A percentile compares a stretch with the other conserved stretches of the same genome.
Conservation (phyloP, 257 asterid species). For the Linderniella brevidens region DNA sequence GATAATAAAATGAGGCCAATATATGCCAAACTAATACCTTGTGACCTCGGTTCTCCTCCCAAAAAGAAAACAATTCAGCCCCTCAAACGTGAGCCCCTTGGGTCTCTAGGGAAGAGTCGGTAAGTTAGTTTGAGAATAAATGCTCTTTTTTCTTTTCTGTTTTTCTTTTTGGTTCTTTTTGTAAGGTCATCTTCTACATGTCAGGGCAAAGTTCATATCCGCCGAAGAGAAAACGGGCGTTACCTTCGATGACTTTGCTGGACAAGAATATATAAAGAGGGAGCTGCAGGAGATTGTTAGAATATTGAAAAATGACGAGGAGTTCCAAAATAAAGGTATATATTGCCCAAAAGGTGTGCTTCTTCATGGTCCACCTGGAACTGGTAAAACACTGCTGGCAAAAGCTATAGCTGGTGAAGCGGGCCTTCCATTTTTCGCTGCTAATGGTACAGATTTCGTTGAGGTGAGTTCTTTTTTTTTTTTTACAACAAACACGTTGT, state of each 20-base stretch:
- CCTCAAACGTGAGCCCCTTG: constrained; percentile 47
- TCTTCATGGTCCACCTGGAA: constrained; percentile 98
- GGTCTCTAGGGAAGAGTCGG: constrained; percentile 96
- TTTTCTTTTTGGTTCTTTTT: constrained; percentile 2
- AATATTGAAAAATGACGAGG: constrained; percentile 82
- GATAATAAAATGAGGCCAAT: constrained; percentile 80
- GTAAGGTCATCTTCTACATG: constrained; percentile 11
- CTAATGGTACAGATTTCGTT: constrained; percentile 96
- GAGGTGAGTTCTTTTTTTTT: constrained; percentile 44
- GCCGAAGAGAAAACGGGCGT: constrained; percentile 97
- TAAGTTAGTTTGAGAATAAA: constrained; percentile 16
- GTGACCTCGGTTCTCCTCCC: constrained; percentile 82
- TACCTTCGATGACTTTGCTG: constrained; percentile 96
- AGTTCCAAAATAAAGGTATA: constrained; percentile 82
- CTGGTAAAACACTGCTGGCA: constrained; percentile 98
- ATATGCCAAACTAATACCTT: constrained; percentile 70
- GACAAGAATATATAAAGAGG: constrained; percentile 96
- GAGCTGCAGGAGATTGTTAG: constrained; percentile 92
- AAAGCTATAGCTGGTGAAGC: constrained; percentile 99
- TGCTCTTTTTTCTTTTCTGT: neutral
- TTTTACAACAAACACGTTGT: constrained; percentile 4
- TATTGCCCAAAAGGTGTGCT: constrained; percentile 99
- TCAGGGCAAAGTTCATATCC: constrained; percentile 91
- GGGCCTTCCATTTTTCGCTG: constrained; percentile 95
- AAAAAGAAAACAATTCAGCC: constrained; percentile 40